Conservation (phyloP, 1,139 yeast species). For the Debaryomycetaceae sp. region DNA sequence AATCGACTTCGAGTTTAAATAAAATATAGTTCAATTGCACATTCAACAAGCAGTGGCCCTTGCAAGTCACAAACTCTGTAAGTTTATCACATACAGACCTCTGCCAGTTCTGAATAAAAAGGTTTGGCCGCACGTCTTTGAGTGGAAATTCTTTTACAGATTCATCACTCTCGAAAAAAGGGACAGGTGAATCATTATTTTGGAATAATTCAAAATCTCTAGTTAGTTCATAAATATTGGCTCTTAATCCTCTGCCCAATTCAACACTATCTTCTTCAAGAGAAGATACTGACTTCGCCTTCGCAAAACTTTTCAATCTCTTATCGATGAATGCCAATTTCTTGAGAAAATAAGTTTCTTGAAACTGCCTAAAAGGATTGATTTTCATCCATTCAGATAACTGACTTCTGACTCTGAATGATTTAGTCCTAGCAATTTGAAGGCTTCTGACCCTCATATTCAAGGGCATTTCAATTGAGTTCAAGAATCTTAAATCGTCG, state of each 20-base stretch:
- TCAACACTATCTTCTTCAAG: conserved; percentile 16
- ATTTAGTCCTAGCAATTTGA: conserved; percentile 15
- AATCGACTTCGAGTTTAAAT: conserved; percentile 29
- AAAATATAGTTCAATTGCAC: conserved; percentile 36
- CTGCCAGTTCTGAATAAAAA: conserved; percentile 22
- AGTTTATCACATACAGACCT: conserved; percentile 21
- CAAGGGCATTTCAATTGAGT: conserved; percentile 7
- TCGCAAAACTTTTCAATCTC: conserved; percentile 10
- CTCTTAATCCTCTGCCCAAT: conserved; percentile 14
- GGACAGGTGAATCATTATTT: conserved; percentile 5
- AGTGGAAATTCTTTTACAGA: conserved; percentile 6
- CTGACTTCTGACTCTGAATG: conserved; percentile 23
- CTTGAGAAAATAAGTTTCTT: conserved; percentile 23
- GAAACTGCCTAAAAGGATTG: conserved; percentile 33
- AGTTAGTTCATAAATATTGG: conserved; percentile 14
- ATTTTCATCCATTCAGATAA: conserved; percentile 40
- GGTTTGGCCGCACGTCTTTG: conserved; percentile 5
- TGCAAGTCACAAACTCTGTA: conserved; percentile 23
- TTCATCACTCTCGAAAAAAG: conserved; percentile 8
- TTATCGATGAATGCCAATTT: conserved; percentile 11
- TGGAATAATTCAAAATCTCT: conserved; percentile 13
- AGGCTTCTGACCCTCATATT: conserved; percentile 8
- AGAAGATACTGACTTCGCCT: conserved; percentile 8
- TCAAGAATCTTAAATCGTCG: conserved; percentile 33
- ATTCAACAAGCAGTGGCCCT: conserved; percentile 28